Evolutionary conservation across 2,329 filamentous ascomycete species (phyloP).

Genomic region (Harringtonia lauricola): DNA sequence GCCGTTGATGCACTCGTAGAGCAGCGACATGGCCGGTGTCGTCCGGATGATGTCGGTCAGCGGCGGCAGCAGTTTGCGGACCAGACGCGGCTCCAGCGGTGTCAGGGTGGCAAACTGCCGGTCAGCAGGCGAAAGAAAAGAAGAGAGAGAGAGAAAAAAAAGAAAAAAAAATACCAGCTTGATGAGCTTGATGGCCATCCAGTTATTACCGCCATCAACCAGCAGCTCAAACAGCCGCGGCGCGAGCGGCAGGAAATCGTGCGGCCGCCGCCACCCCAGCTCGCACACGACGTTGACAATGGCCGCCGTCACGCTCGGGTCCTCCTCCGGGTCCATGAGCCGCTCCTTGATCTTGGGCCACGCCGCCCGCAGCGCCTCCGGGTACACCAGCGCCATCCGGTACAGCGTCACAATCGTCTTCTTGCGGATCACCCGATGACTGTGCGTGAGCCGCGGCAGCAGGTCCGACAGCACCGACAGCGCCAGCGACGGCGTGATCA

Average conservation of each 20-base stretch:
- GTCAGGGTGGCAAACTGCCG: constrained; percentile 83
- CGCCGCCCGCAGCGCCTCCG: constrained; percentile 79
- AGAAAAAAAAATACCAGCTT: constrained; percentile 80
- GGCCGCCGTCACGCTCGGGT: constrained; percentile 85
- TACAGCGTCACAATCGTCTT: constrained; percentile 95
- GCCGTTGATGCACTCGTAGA: constrained; percentile 97
- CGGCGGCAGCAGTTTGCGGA: constrained; percentile 83
- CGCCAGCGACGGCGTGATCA: constrained; percentile 85
- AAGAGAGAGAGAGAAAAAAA: too few relatives aligned
- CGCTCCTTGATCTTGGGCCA: constrained; percentile 98
- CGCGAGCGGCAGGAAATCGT: constrained; percentile 86
- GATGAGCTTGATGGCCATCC: constrained; percentile 99
- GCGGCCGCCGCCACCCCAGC: constrained; percentile 82
- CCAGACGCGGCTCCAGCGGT: constrained; percentile 79
- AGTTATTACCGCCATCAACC: constrained; percentile 90
- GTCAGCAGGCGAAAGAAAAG: too few relatives aligned
- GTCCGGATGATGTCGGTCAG: constrained; percentile 88
- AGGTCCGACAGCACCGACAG: constrained; percentile 82
- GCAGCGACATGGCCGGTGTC: constrained; percentile 91
- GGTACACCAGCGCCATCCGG: constrained; percentile 87
- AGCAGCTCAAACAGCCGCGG: constrained; percentile 86
- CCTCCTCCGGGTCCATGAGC: constrained; percentile 79
- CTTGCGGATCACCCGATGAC: constrained; percentile 76
- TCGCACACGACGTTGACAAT: constrained; percentile 97
- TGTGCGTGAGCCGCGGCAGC: constrained; percentile 76